These are phyloP conservation scores for Saccharomycopsis schoenii DNA, from an alignment of 805 yeast genomes.

Conservation along the genomic window DNA sequence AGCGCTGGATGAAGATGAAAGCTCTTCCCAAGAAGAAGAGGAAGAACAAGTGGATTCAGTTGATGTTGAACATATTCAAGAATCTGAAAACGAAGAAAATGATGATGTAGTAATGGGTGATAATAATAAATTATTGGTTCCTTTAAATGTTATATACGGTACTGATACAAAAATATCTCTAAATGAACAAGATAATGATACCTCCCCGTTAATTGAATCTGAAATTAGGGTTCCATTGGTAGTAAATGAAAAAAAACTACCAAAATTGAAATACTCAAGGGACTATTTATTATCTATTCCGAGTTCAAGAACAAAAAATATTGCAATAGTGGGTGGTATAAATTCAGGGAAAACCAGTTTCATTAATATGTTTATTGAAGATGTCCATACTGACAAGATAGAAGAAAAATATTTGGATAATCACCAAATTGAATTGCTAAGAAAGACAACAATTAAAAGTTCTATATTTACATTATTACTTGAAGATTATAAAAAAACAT, in stretches of 20 bases:
- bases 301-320: conserved; percentile 60
- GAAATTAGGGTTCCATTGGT: conserved; percentile 31
- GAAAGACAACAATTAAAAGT: conserved; percentile 61
- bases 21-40: conserved; percentile 11
- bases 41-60: not conserved
- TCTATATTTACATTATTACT: conserved; percentile 53
- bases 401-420: conserved; percentile 54
- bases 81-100: conserved; percentile 13
- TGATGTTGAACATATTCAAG: not conserved
- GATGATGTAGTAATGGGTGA: conserved; percentile 27
- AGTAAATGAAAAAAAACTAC: conserved; percentile 44
- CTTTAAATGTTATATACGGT: conserved; percentile 41
- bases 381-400: conserved; percentile 46
- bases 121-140: conserved; percentile 35
- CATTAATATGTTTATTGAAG: conserved; percentile 53
- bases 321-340: conserved; percentile 70
- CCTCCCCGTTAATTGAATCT: conserved; percentile 57
- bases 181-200: conserved; percentile 41
- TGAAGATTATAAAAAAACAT: conserved; percentile 41
- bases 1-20: conserved; percentile 33
- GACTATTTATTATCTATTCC: conserved; percentile 47
- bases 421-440: conserved; percentile 53
- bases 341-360: conserved; percentile 84
- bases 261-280: conserved; percentile 50
- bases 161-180: conserved; percentile 57